Evolutionary conservation across 805 yeast species (phyloP).

Genomic region (Myxozyma neotropica): DNA sequence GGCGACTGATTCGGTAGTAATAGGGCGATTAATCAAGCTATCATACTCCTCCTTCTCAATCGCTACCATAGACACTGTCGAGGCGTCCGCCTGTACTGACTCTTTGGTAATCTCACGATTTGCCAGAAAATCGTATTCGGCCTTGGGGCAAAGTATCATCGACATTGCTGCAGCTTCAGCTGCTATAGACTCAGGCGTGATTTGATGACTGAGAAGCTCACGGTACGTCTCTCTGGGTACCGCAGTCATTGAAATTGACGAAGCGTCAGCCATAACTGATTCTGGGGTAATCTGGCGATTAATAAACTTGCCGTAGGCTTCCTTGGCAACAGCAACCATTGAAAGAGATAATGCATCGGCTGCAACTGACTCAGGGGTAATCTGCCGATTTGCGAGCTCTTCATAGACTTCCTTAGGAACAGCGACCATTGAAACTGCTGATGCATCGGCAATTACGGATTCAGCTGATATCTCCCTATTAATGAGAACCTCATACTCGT

Average conservation of each 20-base stretch:
- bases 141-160: slow-evolving; percentile 33
- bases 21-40: neutral
- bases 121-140: slow-evolving; percentile 29
- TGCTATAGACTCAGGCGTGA: slow-evolving; percentile 5
- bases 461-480: neutral
- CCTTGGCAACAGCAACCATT: slow-evolving; percentile 29
- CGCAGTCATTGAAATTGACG: slow-evolving; percentile 20
- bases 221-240: neutral
- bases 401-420: slow-evolving; percentile 26
- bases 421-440: slow-evolving; percentile 27
- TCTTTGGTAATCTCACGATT: slow-evolving; percentile 1
- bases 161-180: slow-evolving; percentile 12
- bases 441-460: slow-evolving; percentile 25
- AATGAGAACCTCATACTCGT: slow-evolving; percentile 12
- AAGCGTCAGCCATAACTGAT: slow-evolving; percentile 24
- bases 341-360: slow-evolving; percentile 9
- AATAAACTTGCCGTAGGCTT: slow-evolving; percentile 17
- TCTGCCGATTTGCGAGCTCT: neutral
- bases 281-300: slow-evolving; percentile 7
- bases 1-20: neutral
- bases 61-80: slow-evolving; percentile 24
- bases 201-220: neutral
- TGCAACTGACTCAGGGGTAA: slow-evolving; percentile 13
- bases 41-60: slow-evolving; percentile 36
- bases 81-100: slow-evolving; percentile 5